These are phyloP conservation scores for Pythium oligandrum DNA, from an alignment of 352 stramenopile genomes.

Conservation along the genomic window DNA sequence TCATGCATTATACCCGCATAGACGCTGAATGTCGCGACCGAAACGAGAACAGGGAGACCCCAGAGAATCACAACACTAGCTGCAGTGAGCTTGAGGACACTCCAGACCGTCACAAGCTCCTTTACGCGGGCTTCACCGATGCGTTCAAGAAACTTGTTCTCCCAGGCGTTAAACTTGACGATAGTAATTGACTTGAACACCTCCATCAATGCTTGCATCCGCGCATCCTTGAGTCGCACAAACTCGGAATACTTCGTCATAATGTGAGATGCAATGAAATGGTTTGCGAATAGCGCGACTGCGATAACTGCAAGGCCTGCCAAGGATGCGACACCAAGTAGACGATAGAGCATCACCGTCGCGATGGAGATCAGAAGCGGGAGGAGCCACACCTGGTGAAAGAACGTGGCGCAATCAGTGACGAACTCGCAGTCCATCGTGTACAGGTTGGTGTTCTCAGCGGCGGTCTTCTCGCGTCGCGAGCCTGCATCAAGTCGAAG, in stretches of 20 bases:
- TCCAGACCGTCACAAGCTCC: conserved; percentile 31
- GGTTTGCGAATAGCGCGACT: conserved; percentile 26
- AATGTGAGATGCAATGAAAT: conserved; percentile 28
- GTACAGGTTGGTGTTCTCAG: conserved; percentile 49
- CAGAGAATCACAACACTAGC: conserved; percentile 37
- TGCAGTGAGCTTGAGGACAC: conserved; percentile 19
- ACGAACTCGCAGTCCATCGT: conserved; percentile 34
- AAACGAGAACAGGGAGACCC: conserved; percentile 45
- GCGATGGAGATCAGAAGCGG: conserved; percentile 39
- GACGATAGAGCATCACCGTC: conserved; percentile 35
- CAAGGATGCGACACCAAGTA: conserved; percentile 33
- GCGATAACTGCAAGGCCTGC: conserved; percentile 37
- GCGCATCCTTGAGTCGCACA: conserved; percentile 37
- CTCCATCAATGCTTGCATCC: conserved; percentile 55
- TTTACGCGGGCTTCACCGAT: conserved; percentile 23
- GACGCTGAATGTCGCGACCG: conserved; percentile 31
- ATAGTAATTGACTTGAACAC: conserved; percentile 78
- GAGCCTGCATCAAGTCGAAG: conserved; percentile 30
- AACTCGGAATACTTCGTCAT: conserved; percentile 22
- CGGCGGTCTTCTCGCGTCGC: conserved; percentile 30
- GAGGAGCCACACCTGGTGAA: conserved; percentile 62
- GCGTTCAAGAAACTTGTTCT: conserved; percentile 75
- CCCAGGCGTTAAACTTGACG: conserved; percentile 93
- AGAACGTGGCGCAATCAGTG: conserved; percentile 22
- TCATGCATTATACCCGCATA: conserved; percentile 28